Evolutionary conservation across 139 green algal genomes (phyloP).

Genomic region (Penium margaritaceum): DNA sequence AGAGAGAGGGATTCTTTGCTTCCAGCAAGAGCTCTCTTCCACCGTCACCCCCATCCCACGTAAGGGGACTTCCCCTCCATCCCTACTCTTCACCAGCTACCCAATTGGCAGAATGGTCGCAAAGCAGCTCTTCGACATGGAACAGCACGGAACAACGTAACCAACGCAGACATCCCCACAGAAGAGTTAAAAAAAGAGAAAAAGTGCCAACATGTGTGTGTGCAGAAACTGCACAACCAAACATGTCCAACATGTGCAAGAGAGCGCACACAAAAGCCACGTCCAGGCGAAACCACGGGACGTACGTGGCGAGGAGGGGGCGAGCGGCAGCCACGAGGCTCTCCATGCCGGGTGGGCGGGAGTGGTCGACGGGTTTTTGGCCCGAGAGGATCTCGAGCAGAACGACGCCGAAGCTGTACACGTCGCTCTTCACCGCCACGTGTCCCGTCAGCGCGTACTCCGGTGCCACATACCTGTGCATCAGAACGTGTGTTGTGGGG

Average conservation of each 20-base stretch:
- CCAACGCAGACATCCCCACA: not conserved
- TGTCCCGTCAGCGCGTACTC: conserved; percentile 96
- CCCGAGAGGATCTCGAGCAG: conserved; percentile 85
- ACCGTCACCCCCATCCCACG: not conserved
- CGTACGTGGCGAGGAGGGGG: not conserved
- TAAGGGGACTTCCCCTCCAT: not conserved
- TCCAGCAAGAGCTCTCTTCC: not conserved
- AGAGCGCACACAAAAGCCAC: not conserved
- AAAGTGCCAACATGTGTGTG: not conserved
- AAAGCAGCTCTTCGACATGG: not conserved
- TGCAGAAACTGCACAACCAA: not conserved
- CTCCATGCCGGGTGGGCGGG: not conserved
- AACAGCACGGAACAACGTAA: not conserved
- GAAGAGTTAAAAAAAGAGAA: not conserved
- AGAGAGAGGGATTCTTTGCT: not conserved
- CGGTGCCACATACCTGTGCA: conserved; percentile 84
- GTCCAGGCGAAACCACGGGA: not conserved
- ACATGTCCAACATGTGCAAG: not conserved
- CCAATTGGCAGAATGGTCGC: not conserved
- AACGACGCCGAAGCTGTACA: conserved; percentile 80
- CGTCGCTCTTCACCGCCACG: conserved; percentile 62
- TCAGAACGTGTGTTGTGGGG: no score
- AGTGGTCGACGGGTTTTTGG: conserved; percentile 29
- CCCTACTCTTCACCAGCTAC: not conserved
- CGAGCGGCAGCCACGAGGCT: conserved; percentile 9